Conservation (phyloP, 306 rosid species). For the Aeschynomene evenia region DNA sequence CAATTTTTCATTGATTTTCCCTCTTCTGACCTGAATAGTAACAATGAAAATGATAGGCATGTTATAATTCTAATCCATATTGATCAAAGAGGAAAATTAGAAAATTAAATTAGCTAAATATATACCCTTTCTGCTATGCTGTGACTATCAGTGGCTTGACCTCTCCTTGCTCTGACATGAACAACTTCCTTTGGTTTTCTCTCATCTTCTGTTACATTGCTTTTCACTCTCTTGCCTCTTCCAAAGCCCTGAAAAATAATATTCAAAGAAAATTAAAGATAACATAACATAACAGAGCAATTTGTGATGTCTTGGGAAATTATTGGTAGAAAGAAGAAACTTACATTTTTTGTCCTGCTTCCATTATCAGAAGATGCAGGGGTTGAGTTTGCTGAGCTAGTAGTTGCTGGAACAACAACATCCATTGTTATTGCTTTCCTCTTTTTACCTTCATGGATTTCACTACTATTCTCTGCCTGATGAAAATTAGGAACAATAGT, state of each 20-base stretch:
- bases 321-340: too few species aligned
- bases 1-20: slow-evolving; percentile 86
- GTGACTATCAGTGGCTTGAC: slow-evolving; percentile 98
- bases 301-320: too few species aligned
- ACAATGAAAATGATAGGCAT: slow-evolving; percentile 11
- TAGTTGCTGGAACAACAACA: slow-evolving; percentile 46
- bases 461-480: slow-evolving; percentile 37
- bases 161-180: slow-evolving; percentile 98
- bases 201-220: slow-evolving; percentile 50
- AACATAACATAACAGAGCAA: too few species aligned
- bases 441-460: slow-evolving; percentile 48
- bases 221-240: slow-evolving; percentile 68
- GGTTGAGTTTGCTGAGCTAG: slow-evolving; percentile 63
- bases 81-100: neutral
- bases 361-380: slow-evolving; percentile 61
- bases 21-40: slow-evolving; percentile 84
- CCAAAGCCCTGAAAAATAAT: slow-evolving; percentile 56
- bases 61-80: slow-evolving; percentile 8
- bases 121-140: slow-evolving; percentile 99
- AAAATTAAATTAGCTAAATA: slow-evolving; percentile 14
- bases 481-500: slow-evolving; percentile 23
- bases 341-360: slow-evolving; percentile 49
- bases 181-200: slow-evolving; percentile 79
- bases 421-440: slow-evolving; percentile 54
- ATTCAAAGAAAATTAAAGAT: neutral